Percentiles rank a stretch among this genome's conserved stretches.
Conservation (phyloP, 495 filamentous ascomycete species). For the Penicillium antarcticum region DNA sequence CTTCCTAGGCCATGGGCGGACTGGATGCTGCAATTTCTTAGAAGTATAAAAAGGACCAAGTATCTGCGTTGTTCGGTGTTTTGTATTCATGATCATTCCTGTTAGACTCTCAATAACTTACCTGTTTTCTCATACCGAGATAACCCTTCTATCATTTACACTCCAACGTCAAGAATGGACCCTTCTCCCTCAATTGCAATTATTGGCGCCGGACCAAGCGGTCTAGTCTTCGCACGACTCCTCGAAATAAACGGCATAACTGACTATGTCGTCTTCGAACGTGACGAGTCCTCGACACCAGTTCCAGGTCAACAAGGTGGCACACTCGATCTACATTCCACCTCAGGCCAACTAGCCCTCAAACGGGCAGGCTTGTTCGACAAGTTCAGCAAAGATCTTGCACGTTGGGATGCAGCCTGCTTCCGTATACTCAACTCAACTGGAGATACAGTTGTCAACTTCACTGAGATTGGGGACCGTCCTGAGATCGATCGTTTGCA, state of each 20-base stretch:
- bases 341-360: constrained; percentile 49
- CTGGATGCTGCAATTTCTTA: no score
- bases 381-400: constrained; percentile 36
- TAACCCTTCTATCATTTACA: not conserved
- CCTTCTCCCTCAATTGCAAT: constrained; percentile 43
- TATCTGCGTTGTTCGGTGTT: no score
- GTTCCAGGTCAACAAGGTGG: constrained; percentile 39
- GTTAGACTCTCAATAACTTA: no score
- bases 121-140: no score
- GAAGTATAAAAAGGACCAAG: no score
- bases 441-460: constrained; percentile 1
- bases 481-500: constrained; percentile 40
- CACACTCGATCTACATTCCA: constrained; percentile 48
- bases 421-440: constrained; percentile 11
- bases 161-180: not conserved
- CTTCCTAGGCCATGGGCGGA: no score
- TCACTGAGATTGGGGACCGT: constrained; percentile 9
- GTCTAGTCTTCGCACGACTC: constrained; percentile 51
- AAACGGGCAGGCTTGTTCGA: constrained; percentile 43
- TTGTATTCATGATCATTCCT: no score
- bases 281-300: constrained; percentile 26
- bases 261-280: constrained; percentile 47
- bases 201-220: constrained; percentile 52
- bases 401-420: constrained; percentile 40
- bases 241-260: constrained; percentile 40